A percentile compares a stretch with the other conserved stretches of the same genome.
Evolutionary conservation across 768 basidiomycete genomes (phyloP).

Genomic region (Leccinum incarnatum): DNA sequence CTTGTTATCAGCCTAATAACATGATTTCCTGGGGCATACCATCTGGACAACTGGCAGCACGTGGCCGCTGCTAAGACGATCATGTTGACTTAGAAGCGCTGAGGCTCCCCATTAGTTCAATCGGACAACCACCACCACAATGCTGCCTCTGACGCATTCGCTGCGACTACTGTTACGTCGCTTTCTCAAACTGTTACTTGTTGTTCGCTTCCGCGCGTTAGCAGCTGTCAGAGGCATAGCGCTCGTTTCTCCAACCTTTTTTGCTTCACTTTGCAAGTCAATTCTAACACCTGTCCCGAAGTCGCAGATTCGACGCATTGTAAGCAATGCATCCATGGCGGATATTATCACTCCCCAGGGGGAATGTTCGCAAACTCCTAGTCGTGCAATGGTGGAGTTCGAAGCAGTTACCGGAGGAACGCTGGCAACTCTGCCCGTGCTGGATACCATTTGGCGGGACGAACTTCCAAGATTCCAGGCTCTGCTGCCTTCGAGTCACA

Average conservation of each 20-base stretch:
- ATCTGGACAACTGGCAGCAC: background rate
- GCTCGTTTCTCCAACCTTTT: background rate
- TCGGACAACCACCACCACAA: background rate
- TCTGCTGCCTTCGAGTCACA: background rate
- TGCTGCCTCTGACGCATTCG: background rate
- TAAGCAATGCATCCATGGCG: background rate
- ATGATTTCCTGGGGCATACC: background rate
- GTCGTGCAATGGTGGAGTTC: background rate
- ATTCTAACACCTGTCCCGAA: background rate
- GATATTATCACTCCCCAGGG: background rate
- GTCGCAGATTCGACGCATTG: background rate
- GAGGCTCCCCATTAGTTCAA: background rate
- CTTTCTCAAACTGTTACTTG: slow-evolving; percentile 2
- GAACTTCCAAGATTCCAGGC: background rate
- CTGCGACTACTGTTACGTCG: background rate
- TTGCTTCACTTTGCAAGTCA: slow-evolving; percentile 4
- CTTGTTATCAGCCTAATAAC: background rate
- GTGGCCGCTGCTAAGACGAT: background rate
- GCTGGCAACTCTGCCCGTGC: slow-evolving; percentile 6
- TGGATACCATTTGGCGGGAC: background rate
- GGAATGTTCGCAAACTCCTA: background rate
- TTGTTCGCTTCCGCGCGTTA: background rate
- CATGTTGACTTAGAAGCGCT: background rate
- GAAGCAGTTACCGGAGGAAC: background rate
- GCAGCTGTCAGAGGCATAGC: background rate